phyloP scores from a whole-genome alignment of 1,139 yeast species.

The Debaryomyces nepalensis region DNA sequence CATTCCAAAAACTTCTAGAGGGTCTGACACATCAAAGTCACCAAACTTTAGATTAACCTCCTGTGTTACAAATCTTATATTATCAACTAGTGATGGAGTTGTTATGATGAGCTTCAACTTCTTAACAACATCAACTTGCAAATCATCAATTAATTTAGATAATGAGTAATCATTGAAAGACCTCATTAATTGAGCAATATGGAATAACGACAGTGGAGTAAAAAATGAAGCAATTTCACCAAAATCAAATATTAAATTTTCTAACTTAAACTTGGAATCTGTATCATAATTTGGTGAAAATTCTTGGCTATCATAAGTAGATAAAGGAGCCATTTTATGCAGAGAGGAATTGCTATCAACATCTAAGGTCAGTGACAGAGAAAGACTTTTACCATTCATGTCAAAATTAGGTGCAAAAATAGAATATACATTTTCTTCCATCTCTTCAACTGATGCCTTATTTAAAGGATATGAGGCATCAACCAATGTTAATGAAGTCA shows the following conservation, averaged over 20 bases:
- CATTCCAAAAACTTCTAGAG: slow-evolving; percentile 22
- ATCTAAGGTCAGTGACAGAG: not conserved
- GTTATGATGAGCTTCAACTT: slow-evolving; percentile 42
- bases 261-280: slow-evolving; percentile 55
- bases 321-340: slow-evolving; percentile 34
- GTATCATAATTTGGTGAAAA: slow-evolving; percentile 46
- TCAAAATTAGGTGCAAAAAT: slow-evolving; percentile 3
- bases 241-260: slow-evolving; percentile 57
- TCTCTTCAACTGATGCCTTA: slow-evolving; percentile 8
- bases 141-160: slow-evolving; percentile 59
- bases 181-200: slow-evolving; percentile 35
- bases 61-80: slow-evolving; percentile 58
- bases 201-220: slow-evolving; percentile 40
- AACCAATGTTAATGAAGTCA: slow-evolving; percentile 69
- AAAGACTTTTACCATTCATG: slow-evolving; percentile 1
- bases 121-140: slow-evolving; percentile 65
- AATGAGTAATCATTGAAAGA: slow-evolving; percentile 44
- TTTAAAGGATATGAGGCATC: slow-evolving; percentile 66
- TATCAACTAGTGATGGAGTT: slow-evolving; percentile 43
- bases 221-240: slow-evolving; percentile 46
- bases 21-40: slow-evolving; percentile 27
- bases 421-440: slow-evolving; percentile 3
- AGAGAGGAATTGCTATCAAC: not conserved
- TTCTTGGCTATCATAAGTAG: slow-evolving; percentile 47
- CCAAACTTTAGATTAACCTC: slow-evolving; percentile 52